Conservation (phyloP, 768 basidiomycete genomes). For the Suillus subluteus region DNA sequence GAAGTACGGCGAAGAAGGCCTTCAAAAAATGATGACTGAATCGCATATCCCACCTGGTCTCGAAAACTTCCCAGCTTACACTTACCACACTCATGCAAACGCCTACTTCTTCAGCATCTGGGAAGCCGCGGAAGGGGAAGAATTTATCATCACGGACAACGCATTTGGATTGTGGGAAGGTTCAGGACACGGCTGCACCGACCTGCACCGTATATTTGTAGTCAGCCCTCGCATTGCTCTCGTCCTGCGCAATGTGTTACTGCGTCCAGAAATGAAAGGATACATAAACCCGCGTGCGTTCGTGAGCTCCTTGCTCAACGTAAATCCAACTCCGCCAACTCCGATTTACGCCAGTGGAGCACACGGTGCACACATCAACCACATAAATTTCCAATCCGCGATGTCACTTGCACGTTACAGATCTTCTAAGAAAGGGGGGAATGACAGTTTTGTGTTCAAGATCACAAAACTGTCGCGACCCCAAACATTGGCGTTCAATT, state of each 20-base stretch:
- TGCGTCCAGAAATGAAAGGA: constrained; percentile 13
- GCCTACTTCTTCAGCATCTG: constrained; percentile 14
- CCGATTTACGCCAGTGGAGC: neutral
- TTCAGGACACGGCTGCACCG: constrained; percentile 19
- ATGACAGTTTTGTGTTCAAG: constrained; percentile 34
- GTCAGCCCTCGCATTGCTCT: constrained; percentile 40
- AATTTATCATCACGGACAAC: constrained; percentile 39
- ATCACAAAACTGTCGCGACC: constrained; percentile 31
- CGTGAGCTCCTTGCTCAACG: constrained; percentile 4
- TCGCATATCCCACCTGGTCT: constrained; percentile 10
- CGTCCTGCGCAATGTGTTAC: constrained; percentile 29
- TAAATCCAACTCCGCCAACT: no score
- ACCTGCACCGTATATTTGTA: constrained; percentile 35
- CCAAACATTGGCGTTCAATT: constrained; percentile 14
- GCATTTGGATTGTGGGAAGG: constrained; percentile 42
- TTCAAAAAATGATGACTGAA: neutral
- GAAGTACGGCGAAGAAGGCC: constrained; percentile 4
- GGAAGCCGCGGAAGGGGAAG: constrained; percentile 35
- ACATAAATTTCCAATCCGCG: neutral
- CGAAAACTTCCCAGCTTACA: constrained; percentile 25
- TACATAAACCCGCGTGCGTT: neutral
- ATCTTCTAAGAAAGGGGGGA: constrained; percentile 14
- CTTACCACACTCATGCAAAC: constrained; percentile 33
- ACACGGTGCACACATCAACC: no score
- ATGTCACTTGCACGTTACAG: constrained; percentile 5